Percentiles rank a stretch among this genome's conserved stretches.
phyloP scores from a whole-genome alignment of 2,329 filamentous ascomycete species.

The Monosporascus sp. region DNA sequence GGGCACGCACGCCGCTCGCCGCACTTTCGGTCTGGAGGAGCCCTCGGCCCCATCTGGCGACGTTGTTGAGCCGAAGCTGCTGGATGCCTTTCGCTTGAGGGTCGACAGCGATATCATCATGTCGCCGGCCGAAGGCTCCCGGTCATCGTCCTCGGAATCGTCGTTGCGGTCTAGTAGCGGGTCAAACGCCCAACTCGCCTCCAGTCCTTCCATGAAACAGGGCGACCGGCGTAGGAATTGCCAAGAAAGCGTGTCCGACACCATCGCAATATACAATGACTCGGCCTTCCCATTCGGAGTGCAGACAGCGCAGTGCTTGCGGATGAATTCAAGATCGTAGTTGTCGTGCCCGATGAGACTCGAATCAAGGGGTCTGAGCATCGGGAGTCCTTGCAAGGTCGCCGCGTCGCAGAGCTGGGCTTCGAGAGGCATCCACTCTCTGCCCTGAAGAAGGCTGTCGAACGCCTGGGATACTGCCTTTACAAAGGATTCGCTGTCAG shows the following conservation, averaged over 20 bases:
- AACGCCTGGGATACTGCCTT: constrained; percentile 47
- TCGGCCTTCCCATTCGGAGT: constrained; percentile 51
- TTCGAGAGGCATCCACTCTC: constrained; percentile 54
- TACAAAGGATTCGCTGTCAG: constrained; percentile 44
- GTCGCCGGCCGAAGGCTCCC: constrained; percentile 42
- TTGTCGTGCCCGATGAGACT: constrained; percentile 31
- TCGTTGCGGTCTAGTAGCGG: constrained; percentile 41
- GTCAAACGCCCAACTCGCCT: constrained; percentile 51
- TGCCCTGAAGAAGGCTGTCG: constrained; percentile 41
- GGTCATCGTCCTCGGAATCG: constrained; percentile 30
- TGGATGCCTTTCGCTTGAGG: constrained; percentile 48
- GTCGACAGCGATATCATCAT: constrained; percentile 35
- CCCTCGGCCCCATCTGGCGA: constrained; percentile 15
- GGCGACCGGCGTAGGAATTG: constrained; percentile 43
- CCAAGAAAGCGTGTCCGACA: constrained; percentile 51
- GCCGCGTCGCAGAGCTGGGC: constrained; percentile 53
- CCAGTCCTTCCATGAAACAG: constrained; percentile 47
- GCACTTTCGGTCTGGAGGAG: constrained; percentile 29
- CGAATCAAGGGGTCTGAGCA: constrained; percentile 50
- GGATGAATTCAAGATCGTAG: constrained; percentile 49
- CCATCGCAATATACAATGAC: constrained; percentile 56
- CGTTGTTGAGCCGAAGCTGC: constrained; percentile 38
- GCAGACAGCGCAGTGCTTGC: constrained; percentile 50
- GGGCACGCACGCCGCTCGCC: constrained; percentile 35
- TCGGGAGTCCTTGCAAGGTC: constrained; percentile 50